Evolutionary conservation across 1,284 basidiomycete species (phyloP).

Genomic region (Hortiboletus rubellus): DNA sequence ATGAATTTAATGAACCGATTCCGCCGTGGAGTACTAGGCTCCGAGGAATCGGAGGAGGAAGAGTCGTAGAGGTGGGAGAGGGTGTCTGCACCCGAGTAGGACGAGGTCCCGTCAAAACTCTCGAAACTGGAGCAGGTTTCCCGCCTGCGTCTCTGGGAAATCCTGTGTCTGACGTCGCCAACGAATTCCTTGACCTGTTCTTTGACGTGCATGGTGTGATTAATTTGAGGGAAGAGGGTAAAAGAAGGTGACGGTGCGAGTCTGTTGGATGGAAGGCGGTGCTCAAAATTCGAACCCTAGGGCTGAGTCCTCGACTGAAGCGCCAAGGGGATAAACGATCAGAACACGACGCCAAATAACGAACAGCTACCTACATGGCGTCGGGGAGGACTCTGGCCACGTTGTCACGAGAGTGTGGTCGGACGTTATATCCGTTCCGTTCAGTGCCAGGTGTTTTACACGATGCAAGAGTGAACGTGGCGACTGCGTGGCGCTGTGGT

Average conservation of each 20-base stretch:
- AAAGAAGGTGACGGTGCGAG: neutral
- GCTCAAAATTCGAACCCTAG: neutral
- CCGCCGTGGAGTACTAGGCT: slow-evolving; percentile 5
- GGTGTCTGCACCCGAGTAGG: slow-evolving; percentile 18
- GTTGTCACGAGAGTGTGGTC: slow-evolving; percentile 9
- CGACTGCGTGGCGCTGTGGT: neutral
- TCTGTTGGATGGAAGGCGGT: neutral
- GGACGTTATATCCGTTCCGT: slow-evolving; percentile 1
- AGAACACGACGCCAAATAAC: neutral
- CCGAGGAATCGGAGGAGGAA: slow-evolving; percentile 16
- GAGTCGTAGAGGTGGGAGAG: slow-evolving; percentile 10
- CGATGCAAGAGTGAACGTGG: slow-evolving; percentile 3
- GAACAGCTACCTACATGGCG: slow-evolving; percentile 2
- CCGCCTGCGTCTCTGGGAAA: slow-evolving; percentile 31
- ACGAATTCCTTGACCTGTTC: slow-evolving; percentile 32
- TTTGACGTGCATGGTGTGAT: slow-evolving; percentile 32
- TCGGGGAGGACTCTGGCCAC: neutral
- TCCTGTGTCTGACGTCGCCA: slow-evolving; percentile 35
- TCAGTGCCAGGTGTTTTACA: neutral
- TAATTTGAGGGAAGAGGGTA: neutral
- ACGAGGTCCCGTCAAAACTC: slow-evolving; percentile 7
- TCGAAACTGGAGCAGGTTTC: slow-evolving; percentile 16
- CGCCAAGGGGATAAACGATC: neutral
- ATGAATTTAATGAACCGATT: slow-evolving; percentile 14
- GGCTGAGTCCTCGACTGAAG: neutral